Conservation (phyloP, 2,329 filamentous ascomycete species). For the Aspergillus puulaauensis region DNA sequence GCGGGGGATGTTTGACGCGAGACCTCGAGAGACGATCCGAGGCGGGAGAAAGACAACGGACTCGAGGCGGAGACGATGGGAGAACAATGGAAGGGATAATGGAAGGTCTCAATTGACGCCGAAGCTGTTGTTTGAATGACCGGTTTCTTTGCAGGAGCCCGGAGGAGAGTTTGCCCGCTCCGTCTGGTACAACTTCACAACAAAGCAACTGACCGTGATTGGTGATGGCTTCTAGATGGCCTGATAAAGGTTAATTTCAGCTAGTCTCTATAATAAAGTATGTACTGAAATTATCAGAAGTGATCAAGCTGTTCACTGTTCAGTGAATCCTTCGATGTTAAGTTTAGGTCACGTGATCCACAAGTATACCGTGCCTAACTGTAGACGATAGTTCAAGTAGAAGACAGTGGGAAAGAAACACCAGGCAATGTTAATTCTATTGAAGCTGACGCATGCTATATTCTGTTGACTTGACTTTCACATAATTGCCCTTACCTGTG, state of each 20-base stretch:
- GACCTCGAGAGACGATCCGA: background rate
- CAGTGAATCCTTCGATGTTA: no score
- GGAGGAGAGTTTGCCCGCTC: constrained; percentile 10
- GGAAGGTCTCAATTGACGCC: background rate
- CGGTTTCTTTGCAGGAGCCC: constrained; percentile 4
- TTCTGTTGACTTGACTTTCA: background rate
- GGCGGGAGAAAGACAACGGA: background rate
- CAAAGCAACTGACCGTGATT: background rate
- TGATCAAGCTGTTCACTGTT: background rate
- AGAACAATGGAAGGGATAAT: background rate
- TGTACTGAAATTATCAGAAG: background rate
- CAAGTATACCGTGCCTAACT: background rate
- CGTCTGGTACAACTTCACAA: background rate
- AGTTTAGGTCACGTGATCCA: background rate
- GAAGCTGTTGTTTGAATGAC: constrained; percentile 2
- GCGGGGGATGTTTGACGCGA: background rate
- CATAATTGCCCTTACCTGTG: background rate
- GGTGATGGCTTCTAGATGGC: background rate
- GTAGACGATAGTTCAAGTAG: background rate
- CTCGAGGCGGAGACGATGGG: background rate
- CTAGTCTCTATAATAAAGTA: background rate
- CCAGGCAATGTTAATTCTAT: background rate
- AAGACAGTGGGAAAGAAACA: background rate
- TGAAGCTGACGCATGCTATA: background rate
- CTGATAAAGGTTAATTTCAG: background rate